Evolutionary conservation across 768 basidiomycete genomes (phyloP), one percentile per base, ranked within the genome.

Genomic region (Solioccasus polychromus): DNA sequence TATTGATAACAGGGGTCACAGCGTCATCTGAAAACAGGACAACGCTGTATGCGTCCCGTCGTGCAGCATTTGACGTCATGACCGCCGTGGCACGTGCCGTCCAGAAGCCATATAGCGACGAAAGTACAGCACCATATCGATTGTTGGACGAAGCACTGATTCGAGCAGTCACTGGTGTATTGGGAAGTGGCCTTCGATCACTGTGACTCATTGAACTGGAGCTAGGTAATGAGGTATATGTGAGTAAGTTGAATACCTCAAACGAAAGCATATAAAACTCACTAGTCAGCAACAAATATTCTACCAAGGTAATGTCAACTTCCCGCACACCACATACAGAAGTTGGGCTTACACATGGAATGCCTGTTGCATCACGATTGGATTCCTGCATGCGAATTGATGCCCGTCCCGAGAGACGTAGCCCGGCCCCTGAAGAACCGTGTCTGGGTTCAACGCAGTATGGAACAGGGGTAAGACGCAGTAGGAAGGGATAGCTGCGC

Each of bases 281-380:
- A 76, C 76, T 63, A 69, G 44, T 79, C 80, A 48, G 76, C 74
- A n/a, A 79, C 75, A 38, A 80, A 81, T 14, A 79, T 74, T 8
- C 77, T 78, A 10, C 36, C n/a, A n/a, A n/a, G n/a, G n/a, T n/a
- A n/a, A n/a, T n/a, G n/a, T n/a, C n/a, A n/a, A n/a, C n/a, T n/a
- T n/a, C n/a, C n/a, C n/a, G n/a, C n/a, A n/a, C n/a, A n/a, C n/a
- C n/a, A n/a, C n/a, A n/a, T n/a, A n/a, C n/a, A n/a, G n/a, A n/a
- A n/a, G n/a, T n/a, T n/a, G n/a, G n/a, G n/a, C 79, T 47, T 58
- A 82, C 78, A 83, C 78, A 57, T 83, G 80, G 63, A 75, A 82
- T 0, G 81, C 70, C 51, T 75, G 79, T 17, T 73, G 74, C 59
- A 76, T 58, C 9, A 73, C 64, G 1, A 66, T 67, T 1, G 82